These are phyloP conservation scores for Grammothele lineata DNA, from an alignment of 768 basidiomycete genomes.

Conservation along the genomic window DNA sequence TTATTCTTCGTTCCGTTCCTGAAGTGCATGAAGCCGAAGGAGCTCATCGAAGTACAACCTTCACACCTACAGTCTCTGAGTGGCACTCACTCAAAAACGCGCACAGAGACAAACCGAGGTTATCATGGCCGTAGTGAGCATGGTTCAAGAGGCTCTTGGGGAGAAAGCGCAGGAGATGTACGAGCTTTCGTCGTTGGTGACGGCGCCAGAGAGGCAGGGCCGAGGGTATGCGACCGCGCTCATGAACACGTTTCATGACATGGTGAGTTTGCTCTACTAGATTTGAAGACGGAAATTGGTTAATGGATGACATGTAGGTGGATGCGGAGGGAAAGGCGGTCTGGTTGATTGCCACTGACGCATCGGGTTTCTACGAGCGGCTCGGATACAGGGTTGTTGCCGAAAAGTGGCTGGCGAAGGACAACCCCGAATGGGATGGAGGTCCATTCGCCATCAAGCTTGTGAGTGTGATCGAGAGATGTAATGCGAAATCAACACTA, in stretches of 20 bases:
- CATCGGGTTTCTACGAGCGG: constrained; percentile 12
- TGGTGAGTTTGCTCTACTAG: background rate
- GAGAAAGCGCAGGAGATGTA: background rate
- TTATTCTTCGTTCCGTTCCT: too few species aligned
- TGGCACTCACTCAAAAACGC: too few species aligned
- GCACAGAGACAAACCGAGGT: too few species aligned
- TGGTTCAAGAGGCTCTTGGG: too few species aligned
- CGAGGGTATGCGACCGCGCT: background rate
- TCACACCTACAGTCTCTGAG: too few species aligned
- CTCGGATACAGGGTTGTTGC: constrained; percentile 10
- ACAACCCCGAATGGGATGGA: constrained; percentile 14
- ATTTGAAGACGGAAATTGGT: background rate
- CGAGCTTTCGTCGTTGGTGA: background rate
- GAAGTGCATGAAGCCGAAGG: too few species aligned
- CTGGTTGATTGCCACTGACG: constrained; percentile 9
- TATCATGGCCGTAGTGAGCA: too few species aligned
- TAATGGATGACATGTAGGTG: constrained; percentile 1
- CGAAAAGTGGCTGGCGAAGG: constrained; percentile 6
- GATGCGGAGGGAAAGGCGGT: constrained; percentile 12
- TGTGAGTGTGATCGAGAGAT: too few species aligned
- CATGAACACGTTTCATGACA: background rate
- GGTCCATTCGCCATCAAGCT: constrained; percentile 11
- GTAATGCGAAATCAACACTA: too few species aligned
- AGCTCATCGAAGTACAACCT: too few species aligned
- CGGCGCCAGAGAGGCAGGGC: background rate